phyloP scores from a whole-genome alignment of 345 rosid genomes.

The Toxicodendron radicans region DNA sequence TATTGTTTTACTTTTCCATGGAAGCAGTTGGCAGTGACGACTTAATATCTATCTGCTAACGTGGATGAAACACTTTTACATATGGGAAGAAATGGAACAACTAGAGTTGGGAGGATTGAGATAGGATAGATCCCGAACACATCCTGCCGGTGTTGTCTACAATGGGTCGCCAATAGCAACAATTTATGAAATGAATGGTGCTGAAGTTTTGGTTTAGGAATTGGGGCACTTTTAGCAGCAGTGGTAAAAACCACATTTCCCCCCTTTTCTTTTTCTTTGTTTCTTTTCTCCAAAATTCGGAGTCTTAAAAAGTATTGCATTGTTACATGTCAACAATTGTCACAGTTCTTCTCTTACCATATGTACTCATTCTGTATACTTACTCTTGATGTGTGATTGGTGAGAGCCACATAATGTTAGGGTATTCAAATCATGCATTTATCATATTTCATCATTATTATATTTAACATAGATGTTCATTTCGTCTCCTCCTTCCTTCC shows the following conservation, averaged over 20 bases:
- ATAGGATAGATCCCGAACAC: constrained; percentile 14
- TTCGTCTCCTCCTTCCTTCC: background rate
- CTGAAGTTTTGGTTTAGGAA: constrained; percentile 9
- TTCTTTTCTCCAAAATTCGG: constrained; percentile 22
- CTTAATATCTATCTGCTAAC: constrained; percentile 33
- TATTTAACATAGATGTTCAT: constrained; percentile 18
- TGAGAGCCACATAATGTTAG: constrained; percentile 29
- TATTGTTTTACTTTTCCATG: constrained; percentile 21
- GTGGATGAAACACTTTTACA: constrained; percentile 27
- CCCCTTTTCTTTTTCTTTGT: background rate
- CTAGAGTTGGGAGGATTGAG: constrained; percentile 23
- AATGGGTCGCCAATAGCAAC: constrained; percentile 19
- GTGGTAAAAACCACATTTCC: constrained; percentile 19
- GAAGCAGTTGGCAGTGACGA: constrained; percentile 31
- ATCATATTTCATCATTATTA: constrained; percentile 23
- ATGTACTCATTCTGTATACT: constrained; percentile 40
- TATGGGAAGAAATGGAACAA: constrained; percentile 19
- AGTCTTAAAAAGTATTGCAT: constrained; percentile 28
- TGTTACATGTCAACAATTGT: constrained; percentile 23
- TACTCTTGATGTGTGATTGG: constrained; percentile 30
- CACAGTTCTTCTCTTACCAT: constrained; percentile 28
- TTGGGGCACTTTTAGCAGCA: constrained; percentile 7
- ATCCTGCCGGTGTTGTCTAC: constrained; percentile 8
- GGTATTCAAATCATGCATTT: constrained; percentile 38
- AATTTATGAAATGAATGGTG: constrained; percentile 17